Conservation (phyloP, 1,139 yeast genomes). For the Maudiozyma humilis region DNA sequence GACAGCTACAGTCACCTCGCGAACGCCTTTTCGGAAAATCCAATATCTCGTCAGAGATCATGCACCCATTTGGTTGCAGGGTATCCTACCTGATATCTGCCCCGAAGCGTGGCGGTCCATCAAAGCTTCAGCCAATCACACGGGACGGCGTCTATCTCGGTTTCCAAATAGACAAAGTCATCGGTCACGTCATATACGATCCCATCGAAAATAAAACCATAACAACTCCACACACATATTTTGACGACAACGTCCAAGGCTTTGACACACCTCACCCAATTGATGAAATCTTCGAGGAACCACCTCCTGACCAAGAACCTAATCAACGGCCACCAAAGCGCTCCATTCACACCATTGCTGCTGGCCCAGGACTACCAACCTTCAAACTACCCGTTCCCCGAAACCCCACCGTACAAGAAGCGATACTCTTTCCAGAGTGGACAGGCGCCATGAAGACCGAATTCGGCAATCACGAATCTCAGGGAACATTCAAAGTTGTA, state of each 20-base stretch:
- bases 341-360: not conserved
- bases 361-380: not conserved
- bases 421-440: not conserved
- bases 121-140: constrained; percentile 22
- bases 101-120: constrained; percentile 41
- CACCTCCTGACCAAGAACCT: not conserved
- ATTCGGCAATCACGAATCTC: not conserved
- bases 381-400: not conserved
- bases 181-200: not conserved
- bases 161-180: not conserved
- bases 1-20: not conserved
- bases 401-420: not conserved
- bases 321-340: not conserved
- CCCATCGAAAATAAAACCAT: not conserved
- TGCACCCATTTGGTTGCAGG: constrained; percentile 40
- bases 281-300: not conserved
- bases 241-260: not conserved
- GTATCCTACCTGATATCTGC: constrained; percentile 53
- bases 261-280: not conserved
- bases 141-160: not conserved
- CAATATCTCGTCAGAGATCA: not conserved
- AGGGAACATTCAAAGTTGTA: not conserved
- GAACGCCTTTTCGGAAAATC: not conserved
- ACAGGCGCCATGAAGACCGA: not conserved
- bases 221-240: not conserved